phyloP scores from a whole-genome alignment of 2,329 filamentous ascomycete genomes.

The Didymella segeticola region DNA sequence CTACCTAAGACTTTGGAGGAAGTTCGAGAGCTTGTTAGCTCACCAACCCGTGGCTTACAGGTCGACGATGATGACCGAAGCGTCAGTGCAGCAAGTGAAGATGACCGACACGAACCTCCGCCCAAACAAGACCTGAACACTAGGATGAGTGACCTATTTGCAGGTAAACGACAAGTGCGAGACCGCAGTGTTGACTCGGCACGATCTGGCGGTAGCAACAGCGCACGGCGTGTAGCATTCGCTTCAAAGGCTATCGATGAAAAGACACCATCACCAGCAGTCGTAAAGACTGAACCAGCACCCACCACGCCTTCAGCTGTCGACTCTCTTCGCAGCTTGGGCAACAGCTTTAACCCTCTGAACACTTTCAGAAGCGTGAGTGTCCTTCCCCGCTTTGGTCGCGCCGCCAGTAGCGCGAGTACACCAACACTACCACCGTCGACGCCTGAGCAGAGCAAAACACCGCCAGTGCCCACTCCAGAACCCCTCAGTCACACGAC shows the following conservation, averaged over 20 bases:
- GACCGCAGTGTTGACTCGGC: slow-evolving; percentile 81
- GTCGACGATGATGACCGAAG: slow-evolving; percentile 60
- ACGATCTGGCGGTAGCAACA: slow-evolving; percentile 67
- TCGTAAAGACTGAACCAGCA: slow-evolving; percentile 36
- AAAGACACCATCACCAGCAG: slow-evolving; percentile 29
- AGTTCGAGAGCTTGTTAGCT: slow-evolving; percentile 84
- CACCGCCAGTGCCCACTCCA: slow-evolving; percentile 31
- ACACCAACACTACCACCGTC: slow-evolving; percentile 52
- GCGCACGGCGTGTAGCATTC: slow-evolving; percentile 65
- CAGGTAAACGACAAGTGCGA: slow-evolving; percentile 67
- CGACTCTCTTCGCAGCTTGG: slow-evolving; percentile 81
- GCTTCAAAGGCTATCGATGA: slow-evolving; percentile 34
- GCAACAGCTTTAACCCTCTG: slow-evolving; percentile 82
- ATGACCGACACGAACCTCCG: slow-evolving; percentile 45
- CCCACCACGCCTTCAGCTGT: slow-evolving; percentile 65
- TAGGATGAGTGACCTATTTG: slow-evolving; percentile 73
- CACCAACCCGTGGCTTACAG: slow-evolving; percentile 59
- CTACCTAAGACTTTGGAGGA: slow-evolving; percentile 93
- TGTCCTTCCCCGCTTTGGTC: slow-evolving; percentile 77
- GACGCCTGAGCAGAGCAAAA: slow-evolving; percentile 42
- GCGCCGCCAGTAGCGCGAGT: slow-evolving; percentile 53
- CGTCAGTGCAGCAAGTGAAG: slow-evolving; percentile 58
- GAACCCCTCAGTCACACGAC: slow-evolving; percentile 23
- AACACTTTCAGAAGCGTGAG: slow-evolving; percentile 77
- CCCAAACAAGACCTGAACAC: slow-evolving; percentile 55